Base-by-base conservation (phyloP, 306 rosid genomes). In the Sophora flavescens region DNA sequence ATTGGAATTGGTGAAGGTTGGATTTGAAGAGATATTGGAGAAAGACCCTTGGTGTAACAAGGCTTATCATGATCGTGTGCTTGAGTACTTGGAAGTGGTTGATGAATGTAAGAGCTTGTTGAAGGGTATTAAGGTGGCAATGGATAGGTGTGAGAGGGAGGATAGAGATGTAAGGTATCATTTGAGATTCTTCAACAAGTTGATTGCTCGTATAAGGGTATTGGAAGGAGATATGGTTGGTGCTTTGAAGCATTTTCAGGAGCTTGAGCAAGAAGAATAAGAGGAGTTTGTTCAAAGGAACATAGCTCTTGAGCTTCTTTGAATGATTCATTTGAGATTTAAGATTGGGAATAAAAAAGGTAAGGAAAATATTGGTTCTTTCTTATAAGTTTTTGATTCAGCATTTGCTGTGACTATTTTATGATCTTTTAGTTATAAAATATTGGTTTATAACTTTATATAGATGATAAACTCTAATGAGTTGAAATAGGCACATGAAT, bases 231-330 rank as follows among this genome's bases (percentile, higher is more conserved):
- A 79, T 11, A 79, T 79, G 83, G 69, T 56, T 83, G 50, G 68
- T 84, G 87, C 87, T 70, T 80, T 84, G 82, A 76, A 84, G 82
- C 39, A 70, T 32, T 80, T 63, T 44, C 79, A 84, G 76, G 79
- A 84, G 45, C 70, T 79, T 63, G 84, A 76, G 60, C 75, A 51
- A 58, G 68, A 80, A 39, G 67, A 79, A 30, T 80, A 48, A 51
- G 63, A 76, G 8, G 53, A 41, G 32, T 63, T 42, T 42, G 10
- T 44, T 35, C 9, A 8, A 17, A 57, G 32, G 50, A 28, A 62
- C 36, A 17, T 33, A 35, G 39, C 39, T 39, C 12, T 64, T 44
- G 42, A 68, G 33, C 36, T 17, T 78, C 72, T 60, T 66, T 59
- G 32, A 6, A 28, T 36, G 51, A 39, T 13, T 68, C 22, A 6